Conservation (phyloP, 305 asterid species). For the Caryopteris hybrid region DNA sequence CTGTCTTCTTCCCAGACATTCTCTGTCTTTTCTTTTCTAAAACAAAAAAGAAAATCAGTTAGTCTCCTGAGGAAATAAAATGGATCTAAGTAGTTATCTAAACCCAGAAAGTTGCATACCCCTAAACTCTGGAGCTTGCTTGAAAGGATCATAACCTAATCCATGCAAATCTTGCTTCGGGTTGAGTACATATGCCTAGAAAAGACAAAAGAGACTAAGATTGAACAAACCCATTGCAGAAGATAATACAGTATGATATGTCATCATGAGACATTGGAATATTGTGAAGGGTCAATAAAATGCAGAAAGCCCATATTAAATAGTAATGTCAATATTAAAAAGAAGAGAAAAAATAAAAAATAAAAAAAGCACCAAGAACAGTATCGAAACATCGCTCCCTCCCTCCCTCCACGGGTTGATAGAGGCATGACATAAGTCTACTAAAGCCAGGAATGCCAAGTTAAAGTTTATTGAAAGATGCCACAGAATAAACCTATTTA, state of each 20-base stretch:
- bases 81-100: slow-evolving; percentile 6
- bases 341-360: too few relatives aligned
- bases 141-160: slow-evolving; percentile 92
- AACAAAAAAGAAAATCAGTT: slow-evolving; percentile 16
- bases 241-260: not conserved
- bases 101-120: slow-evolving; percentile 45
- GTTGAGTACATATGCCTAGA: slow-evolving; percentile 66
- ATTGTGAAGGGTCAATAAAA: too few relatives aligned
- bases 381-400: too few relatives aligned
- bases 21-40: slow-evolving; percentile 77
- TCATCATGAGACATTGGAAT: not conserved
- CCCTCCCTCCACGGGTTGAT: not conserved
- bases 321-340: too few relatives aligned
- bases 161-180: slow-evolving; percentile 90
- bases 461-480: not conserved
- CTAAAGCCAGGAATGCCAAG: not conserved
- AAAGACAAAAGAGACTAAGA: slow-evolving; percentile 2
- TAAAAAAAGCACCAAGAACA: too few relatives aligned
- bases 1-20: slow-evolving; percentile 42
- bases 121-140: slow-evolving; percentile 96
- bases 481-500: slow-evolving; percentile 1
- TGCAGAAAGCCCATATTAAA: too few relatives aligned
- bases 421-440: not conserved
- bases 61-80: not conserved
- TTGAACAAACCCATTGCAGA: slow-evolving; percentile 11